Evolutionary conservation across 352 stramenopile genomes (phyloP), one percentile per base, ranked within the genome.

Genomic region (Phytophthora megakarya): DNA sequence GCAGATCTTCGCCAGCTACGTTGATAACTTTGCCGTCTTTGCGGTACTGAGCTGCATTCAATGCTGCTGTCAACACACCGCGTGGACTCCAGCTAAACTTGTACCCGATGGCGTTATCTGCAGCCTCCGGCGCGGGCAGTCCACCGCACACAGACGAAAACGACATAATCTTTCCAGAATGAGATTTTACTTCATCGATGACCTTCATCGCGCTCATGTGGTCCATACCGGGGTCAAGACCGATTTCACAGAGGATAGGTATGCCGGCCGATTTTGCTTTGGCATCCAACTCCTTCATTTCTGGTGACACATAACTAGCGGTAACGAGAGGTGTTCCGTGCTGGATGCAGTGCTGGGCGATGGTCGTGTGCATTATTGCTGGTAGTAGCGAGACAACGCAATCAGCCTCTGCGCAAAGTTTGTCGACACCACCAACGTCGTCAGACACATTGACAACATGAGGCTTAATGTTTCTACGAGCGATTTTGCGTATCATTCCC

Each of bases 51-150:
- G 96, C 93, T 30, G 86, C 66, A 73, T 98, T 98, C 44, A 97
- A 59, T 12, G 88, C 93, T 10, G 96, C 96, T 23, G 78, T 96
- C n/a, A 99, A 71, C 6, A 98, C 96, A 35, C 96, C 96, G 26
- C 90, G 90, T 30, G 97, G 97, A 50, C 88, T 98, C 97, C 97
- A 99, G 55, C 91, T 98, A 69, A 99, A 98, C 75, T 99, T 99
- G 81, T 99, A 99, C 21, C 88, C 90, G 45, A 98, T 95, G 19
- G 94, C 86, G 63, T 98, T 99, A 68, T 98, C 89, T 5, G 93
- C 94, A 3, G 93, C 95, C 72, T 98, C 95, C 6, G 97, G 96
- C 2, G 96, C 91, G 39, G 95, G 95, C 6, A 99, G 77, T 26
- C 97, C 97, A 32, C 97, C 97, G 72, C 95, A 98, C 13, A 98